Base-by-base conservation (phyloP, 495 filamentous ascomycete genomes). In the Apodospora peruviana region DNA sequence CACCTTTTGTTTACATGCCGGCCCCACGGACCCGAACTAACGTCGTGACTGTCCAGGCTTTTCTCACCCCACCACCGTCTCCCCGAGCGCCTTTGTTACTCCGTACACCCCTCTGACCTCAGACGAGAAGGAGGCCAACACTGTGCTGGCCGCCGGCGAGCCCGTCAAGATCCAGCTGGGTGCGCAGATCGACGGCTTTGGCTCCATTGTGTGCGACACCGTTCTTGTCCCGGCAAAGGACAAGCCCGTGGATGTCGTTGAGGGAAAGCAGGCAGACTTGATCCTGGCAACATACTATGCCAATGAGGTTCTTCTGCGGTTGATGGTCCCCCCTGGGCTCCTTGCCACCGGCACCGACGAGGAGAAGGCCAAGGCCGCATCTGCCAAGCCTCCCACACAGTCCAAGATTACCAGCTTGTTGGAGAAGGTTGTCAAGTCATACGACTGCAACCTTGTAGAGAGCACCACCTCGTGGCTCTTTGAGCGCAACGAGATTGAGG, bases 381-480 rank as follows among this genome's bases (percentile, higher is more conserved):
- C 87, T 1, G 76, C 81, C 68, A 94, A 90, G 71, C 67, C 87
- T 16, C 83, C 83, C 43, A 83, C 87, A 23, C 90, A 96, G 68
- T 70, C 83, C 50, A 82, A 89, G 65, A 95, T 98, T 51, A 90
- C 85, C 48, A 75, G 80, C 51, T 74, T 95, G 43, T 73, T 97
- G 32, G 89, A 96, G 72, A 97, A 94, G 78, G 80, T 98, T 18
- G 88, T 85, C 56, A 87, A 91, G 68, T 79, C 77, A 51, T 97
- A 95, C 73, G 90, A 86, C 51, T 91, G 87, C 77, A 95, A 84
- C 55, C 70, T 98, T 34, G 88, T 98, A 43, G 94, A 98, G 78
- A 93, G 89, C 75, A 98, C 93, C 39, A 98, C 93, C 39, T 90
- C 87, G 62, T 97, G 91, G 90, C 69, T 87, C 32, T 96, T 97